These are phyloP conservation scores for Schoenoplectus tabernaemontani DNA, from an alignment of 202 grass and related monocot genomes.

Conservation along the genomic window DNA sequence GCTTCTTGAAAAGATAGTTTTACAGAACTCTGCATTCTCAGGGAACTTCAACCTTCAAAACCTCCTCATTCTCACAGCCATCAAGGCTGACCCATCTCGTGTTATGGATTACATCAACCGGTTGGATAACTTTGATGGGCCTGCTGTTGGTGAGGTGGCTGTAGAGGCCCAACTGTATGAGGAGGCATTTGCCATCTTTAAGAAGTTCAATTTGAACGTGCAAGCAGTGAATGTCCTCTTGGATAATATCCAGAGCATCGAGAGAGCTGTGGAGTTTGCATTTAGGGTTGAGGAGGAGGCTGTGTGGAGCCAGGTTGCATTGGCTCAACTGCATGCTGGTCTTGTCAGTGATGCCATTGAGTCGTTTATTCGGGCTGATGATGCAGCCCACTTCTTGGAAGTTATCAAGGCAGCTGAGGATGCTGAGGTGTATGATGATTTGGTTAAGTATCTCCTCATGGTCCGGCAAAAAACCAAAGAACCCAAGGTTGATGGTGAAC, in stretches of 20 bases:
- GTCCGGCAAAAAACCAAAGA: slow-evolving; percentile 86
- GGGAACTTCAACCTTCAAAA: slow-evolving; percentile 96
- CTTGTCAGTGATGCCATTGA: slow-evolving; percentile 94
- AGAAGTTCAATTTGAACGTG: slow-evolving; percentile 97
- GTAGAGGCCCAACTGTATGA: slow-evolving; percentile 88
- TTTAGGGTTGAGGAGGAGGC: slow-evolving; percentile 95
- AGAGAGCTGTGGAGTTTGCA: slow-evolving; percentile 90
- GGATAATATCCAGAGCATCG: slow-evolving; percentile 86
- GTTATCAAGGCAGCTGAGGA: slow-evolving; percentile 87
- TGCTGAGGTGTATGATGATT: slow-evolving; percentile 69
- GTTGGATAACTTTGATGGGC: slow-evolving; percentile 96
- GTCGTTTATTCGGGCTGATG: slow-evolving; percentile 94
- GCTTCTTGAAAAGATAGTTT: slow-evolving; percentile 96
- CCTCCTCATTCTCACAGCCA: slow-evolving; percentile 87
- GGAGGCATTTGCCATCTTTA: slow-evolving; percentile 94
- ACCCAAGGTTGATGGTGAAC: slow-evolving; percentile 88
- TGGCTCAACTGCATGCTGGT: slow-evolving; percentile 83
- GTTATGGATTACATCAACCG: slow-evolving; percentile 96
- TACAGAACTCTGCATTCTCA: slow-evolving; percentile 92
- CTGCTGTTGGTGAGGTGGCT: slow-evolving; percentile 91
- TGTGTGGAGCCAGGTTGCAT: slow-evolving; percentile 94
- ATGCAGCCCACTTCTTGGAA: slow-evolving; percentile 80
- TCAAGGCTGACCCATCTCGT: slow-evolving; percentile 83
- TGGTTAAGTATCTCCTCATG: slow-evolving; percentile 92
- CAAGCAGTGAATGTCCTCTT: slow-evolving; percentile 90